Conservation (phyloP, 202 grass and related monocot species). For the Eragrostis tef region DNA sequence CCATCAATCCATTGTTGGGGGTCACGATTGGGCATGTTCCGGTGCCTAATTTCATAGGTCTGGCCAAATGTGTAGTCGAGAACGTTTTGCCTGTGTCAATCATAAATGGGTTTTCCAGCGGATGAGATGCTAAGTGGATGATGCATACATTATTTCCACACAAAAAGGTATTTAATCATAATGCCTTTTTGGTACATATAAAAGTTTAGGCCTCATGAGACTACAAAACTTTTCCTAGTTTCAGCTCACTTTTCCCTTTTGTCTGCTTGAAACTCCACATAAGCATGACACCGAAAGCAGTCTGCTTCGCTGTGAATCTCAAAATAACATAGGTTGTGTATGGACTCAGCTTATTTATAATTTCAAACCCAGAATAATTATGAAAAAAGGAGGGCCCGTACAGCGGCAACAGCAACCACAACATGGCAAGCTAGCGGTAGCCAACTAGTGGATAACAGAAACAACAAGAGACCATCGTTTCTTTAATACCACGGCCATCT, state of each 20-base stretch:
- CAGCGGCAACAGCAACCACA: conserved; percentile 34
- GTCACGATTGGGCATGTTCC: conserved; percentile 23
- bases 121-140: not conserved
- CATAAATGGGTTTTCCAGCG: not conserved
- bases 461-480: conserved; percentile 37
- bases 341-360: conserved; percentile 6
- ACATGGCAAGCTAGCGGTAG: conserved; percentile 9
- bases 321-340: too few relatives aligned
- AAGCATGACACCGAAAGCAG: conserved; percentile 28
- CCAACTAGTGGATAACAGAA: conserved; percentile 39
- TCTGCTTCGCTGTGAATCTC: conserved; percentile 36
- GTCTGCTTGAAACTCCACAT: conserved; percentile 3
- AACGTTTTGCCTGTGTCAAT: not conserved
- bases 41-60: conserved; percentile 25
- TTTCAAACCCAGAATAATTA: not conserved
- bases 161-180: not conserved
- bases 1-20: not conserved
- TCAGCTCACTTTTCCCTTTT: not conserved
- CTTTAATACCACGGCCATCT: conserved; percentile 53
- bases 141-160: not conserved
- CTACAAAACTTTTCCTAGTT: not conserved
- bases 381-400: conserved; percentile 21
- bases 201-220: not conserved
- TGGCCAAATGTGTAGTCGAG: conserved; percentile 20
- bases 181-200: not conserved